A percentile compares a stretch with the other conserved stretches of the same genome.
These are phyloP conservation scores for Penicillium lagena DNA, from an alignment of 495 filamentous ascomycete genomes.

Conservation along the genomic window DNA sequence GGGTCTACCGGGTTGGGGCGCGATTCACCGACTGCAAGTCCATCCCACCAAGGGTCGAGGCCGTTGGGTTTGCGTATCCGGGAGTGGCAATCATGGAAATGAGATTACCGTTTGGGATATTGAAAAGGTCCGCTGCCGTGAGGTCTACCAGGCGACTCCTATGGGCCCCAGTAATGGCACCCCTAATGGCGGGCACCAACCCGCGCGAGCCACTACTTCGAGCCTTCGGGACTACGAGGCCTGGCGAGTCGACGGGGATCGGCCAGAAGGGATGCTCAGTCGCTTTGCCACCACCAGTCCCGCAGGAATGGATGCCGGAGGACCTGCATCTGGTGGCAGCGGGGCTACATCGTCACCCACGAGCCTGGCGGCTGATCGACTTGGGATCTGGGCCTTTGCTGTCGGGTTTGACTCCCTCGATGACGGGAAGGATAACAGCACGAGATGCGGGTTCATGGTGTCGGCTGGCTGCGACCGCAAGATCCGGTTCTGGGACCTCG, in stretches of 20 bases:
- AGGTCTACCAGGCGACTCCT: conserved; percentile 68
- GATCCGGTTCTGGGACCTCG: conserved; percentile 87
- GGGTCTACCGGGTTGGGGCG: conserved; percentile 74
- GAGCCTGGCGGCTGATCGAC: conserved; percentile 43
- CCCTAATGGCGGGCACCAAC: conserved; percentile 12
- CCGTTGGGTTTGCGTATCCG: conserved; percentile 78
- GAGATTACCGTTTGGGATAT: conserved; percentile 96
- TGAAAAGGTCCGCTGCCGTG: conserved; percentile 80
- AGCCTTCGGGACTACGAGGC: conserved; percentile 68
- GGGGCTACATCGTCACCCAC: conserved; percentile 22
- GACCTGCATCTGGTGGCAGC: conserved; percentile 29
- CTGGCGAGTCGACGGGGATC: conserved; percentile 87
- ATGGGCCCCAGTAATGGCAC: conserved; percentile 7
- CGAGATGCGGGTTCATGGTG: conserved; percentile 60
- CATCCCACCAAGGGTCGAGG: conserved; percentile 72
- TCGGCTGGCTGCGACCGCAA: conserved; percentile 86
- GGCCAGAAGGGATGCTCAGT: conserved; percentile 79
- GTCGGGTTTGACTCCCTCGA: conserved; percentile 45
- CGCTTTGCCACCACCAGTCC: conserved; percentile 66
- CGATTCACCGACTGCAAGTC: conserved; percentile 73
- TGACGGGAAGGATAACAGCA: conserved; percentile 34
- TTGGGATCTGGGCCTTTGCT: conserved; percentile 47
- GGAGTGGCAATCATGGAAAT: conserved; percentile 76
- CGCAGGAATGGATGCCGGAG: conserved; percentile 41
- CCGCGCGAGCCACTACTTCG: conserved; percentile 32